phyloP scores from a whole-genome alignment of 306 rosid species.

The Lithocarpus polystachyus region DNA sequence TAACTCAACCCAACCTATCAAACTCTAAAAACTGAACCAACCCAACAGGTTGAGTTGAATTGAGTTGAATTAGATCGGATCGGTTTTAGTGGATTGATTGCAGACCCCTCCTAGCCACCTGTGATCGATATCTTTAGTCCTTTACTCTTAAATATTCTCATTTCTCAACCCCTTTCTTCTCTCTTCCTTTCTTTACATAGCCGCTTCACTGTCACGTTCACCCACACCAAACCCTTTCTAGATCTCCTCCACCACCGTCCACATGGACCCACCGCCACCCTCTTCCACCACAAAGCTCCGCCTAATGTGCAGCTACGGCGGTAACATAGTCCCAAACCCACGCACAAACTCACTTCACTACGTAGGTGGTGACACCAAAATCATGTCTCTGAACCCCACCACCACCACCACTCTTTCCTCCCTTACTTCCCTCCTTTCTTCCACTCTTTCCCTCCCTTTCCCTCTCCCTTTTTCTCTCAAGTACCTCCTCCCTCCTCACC shows the following conservation, averaged over 20 bases:
- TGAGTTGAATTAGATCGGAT: too few relatives aligned
- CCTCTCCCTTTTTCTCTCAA: constrained; percentile 39
- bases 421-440: constrained; percentile 38
- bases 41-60: too few relatives aligned
- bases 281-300: constrained; percentile 37
- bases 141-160: not conserved
- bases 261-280: constrained; percentile 34
- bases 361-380: constrained; percentile 61
- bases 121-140: not conserved
- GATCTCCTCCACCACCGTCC: not conserved
- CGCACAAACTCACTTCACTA: constrained; percentile 42
- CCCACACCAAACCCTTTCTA: not conserved
- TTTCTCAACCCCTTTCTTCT: not conserved
- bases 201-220: not conserved
- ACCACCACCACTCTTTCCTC: constrained; percentile 29
- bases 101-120: not conserved
- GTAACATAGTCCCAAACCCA: constrained; percentile 45
- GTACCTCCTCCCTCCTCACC: constrained; percentile 61
- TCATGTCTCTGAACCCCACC: constrained; percentile 38
- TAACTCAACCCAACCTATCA: too few relatives aligned
- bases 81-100: too few relatives aligned
- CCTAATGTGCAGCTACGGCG: constrained; percentile 67
- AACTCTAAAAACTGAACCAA: too few relatives aligned
- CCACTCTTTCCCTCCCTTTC: constrained; percentile 26
- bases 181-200: not conserved